These are phyloP conservation scores for Beauveria medogensis DNA, from an alignment of 2,329 filamentous ascomycete species.

Conservation along the genomic window DNA sequence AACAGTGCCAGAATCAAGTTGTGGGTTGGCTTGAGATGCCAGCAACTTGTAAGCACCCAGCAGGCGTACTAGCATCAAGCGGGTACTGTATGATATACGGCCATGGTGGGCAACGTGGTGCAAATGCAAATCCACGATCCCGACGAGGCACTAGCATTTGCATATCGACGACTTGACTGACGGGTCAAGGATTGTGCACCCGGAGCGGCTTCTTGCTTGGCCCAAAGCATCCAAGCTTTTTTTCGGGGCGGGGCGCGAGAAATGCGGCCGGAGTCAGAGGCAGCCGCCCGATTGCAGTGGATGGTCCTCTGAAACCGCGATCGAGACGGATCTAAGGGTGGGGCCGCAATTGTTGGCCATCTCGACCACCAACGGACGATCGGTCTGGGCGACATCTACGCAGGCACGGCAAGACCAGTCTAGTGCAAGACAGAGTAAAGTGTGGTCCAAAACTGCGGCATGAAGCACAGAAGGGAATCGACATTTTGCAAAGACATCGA, in stretches of 20 bases:
- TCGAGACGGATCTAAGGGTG: background rate
- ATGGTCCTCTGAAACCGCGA: constrained; percentile 1
- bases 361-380: background rate
- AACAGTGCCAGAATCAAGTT: background rate
- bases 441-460: background rate
- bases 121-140: background rate
- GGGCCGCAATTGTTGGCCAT: background rate
- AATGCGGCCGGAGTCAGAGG: background rate
- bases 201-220: background rate
- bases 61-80: background rate
- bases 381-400: background rate
- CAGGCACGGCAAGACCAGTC: background rate
- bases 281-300: background rate
- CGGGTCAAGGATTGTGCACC: background rate
- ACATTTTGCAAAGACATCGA: constrained; percentile 4
- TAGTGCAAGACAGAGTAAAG: background rate
- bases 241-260: background rate
- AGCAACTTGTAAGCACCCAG: background rate
- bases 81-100: background rate
- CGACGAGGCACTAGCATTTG: background rate
- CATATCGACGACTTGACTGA: constrained; percentile 2
- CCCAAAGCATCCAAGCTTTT: background rate
- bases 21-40: background rate
- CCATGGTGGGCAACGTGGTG: background rate
- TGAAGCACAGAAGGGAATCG: background rate